Evolutionary conservation across 139 green algal species (phyloP), one percentile per base, ranked within the genome.

Genomic region (Mesotaenium endlicherianum): DNA sequence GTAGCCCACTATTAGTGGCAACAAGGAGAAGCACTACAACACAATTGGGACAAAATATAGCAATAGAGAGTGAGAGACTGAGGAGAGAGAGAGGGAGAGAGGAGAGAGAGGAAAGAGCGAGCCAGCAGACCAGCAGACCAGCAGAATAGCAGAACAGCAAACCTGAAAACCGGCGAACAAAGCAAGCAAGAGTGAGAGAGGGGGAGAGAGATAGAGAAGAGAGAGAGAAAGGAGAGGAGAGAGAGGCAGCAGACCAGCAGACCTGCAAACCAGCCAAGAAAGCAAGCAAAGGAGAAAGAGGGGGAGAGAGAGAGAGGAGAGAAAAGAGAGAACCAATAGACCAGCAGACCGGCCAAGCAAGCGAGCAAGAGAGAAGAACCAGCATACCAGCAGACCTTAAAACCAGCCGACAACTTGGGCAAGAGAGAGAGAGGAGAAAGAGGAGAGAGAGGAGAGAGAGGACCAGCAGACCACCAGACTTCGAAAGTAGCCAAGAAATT

Each of bases 291-390:
- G 41, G 69, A 47, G n/a, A 77, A 30, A 57, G 69, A 77, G 69
- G 41, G 69, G 34, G 69, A 77, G 69, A 47, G 69, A 77, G 69
- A 77, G 69, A 57, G 69, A 77, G 69, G 4, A 30, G 41, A 30
- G 6, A 30, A 47, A 30, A 77, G 69, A 74, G 36, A 74, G 60
- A 74, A n/a, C n/a, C n/a, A n/a, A n/a, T n/a, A n/a, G n/a, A n/a
- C n/a, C n/a, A n/a, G n/a, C n/a, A n/a, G n/a, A n/a, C n/a, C n/a
- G n/a, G n/a, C n/a, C n/a, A n/a, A n/a, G n/a, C n/a, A 14, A 74
- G 60, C 11, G 69, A 77, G 69, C 3, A 5, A 77, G 69, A 59
- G 20, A 77, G 69, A 77, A n/a, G n/a, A n/a, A n/a, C n/a, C n/a
- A n/a, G n/a, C n/a, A n/a, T n/a, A n/a, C n/a, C n/a, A n/a, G n/a